phyloP scores from a whole-genome alignment of 1,284 basidiomycete species.

The Boletus smithii region DNA sequence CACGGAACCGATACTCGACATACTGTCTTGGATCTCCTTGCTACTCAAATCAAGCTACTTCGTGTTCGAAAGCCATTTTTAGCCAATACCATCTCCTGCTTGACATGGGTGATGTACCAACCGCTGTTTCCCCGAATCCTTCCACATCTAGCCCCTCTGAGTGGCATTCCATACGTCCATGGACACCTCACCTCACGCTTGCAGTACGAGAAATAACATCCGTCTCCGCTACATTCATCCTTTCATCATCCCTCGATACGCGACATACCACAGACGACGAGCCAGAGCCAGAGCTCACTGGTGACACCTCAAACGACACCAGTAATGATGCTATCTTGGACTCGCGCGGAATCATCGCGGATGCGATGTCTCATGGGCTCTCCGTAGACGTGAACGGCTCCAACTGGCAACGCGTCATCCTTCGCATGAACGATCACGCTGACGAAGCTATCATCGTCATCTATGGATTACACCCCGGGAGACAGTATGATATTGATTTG shows the following conservation, averaged over 20 bases:
- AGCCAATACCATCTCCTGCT: not conserved
- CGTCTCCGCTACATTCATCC: constrained; percentile 65
- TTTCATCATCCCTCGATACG: constrained; percentile 50
- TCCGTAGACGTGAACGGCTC: constrained; percentile 74
- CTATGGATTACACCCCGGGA: constrained; percentile 74
- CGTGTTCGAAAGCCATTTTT: no score
- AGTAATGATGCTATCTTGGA: constrained; percentile 7
- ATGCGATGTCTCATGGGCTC: constrained; percentile 67
- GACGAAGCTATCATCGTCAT: constrained; percentile 81
- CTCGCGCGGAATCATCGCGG: constrained; percentile 51
- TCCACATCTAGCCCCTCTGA: constrained; percentile 27
- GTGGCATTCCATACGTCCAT: constrained; percentile 75
- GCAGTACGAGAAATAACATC: constrained; percentile 75
- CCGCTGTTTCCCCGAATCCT: constrained; percentile 4
- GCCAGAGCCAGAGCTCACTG: constrained; percentile 19
- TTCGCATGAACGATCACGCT: constrained; percentile 68
- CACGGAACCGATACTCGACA: not conserved
- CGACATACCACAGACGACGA: constrained; percentile 20
- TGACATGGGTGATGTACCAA: constrained; percentile 20
- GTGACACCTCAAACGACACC: constrained; percentile 33
- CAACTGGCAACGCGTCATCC: constrained; percentile 71
- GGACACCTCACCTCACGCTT: constrained; percentile 64
- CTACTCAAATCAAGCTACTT: not conserved
- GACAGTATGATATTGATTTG: constrained; percentile 77
- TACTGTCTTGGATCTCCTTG: not conserved